These are phyloP conservation scores for Fusarium tupiense DNA, from an alignment of 2,329 filamentous ascomycete species.

Conservation along the genomic window DNA sequence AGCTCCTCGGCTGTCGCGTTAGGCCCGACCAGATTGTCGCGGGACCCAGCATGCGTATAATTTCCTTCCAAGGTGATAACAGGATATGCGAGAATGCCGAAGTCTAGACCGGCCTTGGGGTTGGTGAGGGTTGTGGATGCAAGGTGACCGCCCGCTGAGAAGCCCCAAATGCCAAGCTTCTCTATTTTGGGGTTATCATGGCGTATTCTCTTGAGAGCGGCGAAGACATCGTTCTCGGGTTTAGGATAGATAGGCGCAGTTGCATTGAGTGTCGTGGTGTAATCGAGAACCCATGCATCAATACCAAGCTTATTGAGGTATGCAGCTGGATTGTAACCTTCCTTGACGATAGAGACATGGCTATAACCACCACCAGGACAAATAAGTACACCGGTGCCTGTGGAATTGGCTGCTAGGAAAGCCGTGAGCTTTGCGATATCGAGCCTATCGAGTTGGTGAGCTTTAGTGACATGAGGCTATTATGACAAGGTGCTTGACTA, in stretches of 20 bases:
- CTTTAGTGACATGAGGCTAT: background rate
- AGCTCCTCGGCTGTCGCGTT: background rate
- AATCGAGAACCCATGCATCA: conserved; percentile 22
- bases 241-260: conserved; percentile 15
- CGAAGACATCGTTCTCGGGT: conserved; percentile 5
- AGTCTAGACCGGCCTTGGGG: conserved; percentile 1
- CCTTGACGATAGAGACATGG: conserved; percentile 11
- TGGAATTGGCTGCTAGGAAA: background rate
- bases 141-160: conserved; percentile 23
- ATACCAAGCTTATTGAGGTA: conserved; percentile 15
- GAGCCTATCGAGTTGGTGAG: conserved; percentile 2
- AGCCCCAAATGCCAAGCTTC: conserved; percentile 26
- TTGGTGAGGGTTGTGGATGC: conserved; percentile 22
- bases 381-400: background rate
- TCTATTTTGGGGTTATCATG: background rate
- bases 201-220: conserved; percentile 7
- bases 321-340: conserved; percentile 6
- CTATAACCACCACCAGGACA: conserved; percentile 18
- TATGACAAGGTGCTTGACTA: background rate
- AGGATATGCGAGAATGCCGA: conserved; percentile 17
- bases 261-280: conserved; percentile 9
- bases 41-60: conserved; percentile 10
- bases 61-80: conserved; percentile 13
- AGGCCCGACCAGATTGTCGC: conserved; percentile 9
- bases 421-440: background rate